These are phyloP conservation scores for Eutrema yunnanense DNA, from an alignment of 345 rosid genomes.

Conservation along the genomic window DNA sequence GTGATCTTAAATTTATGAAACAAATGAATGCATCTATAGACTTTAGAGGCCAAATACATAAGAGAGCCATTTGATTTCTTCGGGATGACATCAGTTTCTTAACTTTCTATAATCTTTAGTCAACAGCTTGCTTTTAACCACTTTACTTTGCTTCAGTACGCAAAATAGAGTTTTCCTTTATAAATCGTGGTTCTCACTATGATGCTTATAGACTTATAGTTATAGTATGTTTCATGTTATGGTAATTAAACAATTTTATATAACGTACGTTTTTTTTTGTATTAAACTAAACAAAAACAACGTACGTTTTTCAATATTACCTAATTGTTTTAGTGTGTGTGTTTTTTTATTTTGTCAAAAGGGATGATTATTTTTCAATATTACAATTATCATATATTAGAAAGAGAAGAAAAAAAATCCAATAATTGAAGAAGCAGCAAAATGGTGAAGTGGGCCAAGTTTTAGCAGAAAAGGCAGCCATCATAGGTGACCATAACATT, in stretches of 20 bases:
- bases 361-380: background rate
- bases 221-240: background rate
- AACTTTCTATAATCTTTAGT: background rate
- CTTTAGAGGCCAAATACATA: background rate
- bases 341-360: background rate
- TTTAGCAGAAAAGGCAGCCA: conserved; percentile 28
- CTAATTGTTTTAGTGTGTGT: background rate
- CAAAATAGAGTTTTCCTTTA: background rate
- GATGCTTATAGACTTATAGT: background rate
- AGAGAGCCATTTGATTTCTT: background rate
- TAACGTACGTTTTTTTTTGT: background rate
- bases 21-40: background rate
- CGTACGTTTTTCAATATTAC: background rate
- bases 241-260: background rate
- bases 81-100: background rate
- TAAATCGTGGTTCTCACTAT: background rate
- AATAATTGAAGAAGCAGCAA: conserved; percentile 12
- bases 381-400: background rate
- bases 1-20: background rate
- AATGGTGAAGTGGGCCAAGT: conserved; percentile 22
- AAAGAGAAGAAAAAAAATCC: background rate
- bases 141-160: background rate
- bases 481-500: conserved; percentile 24
- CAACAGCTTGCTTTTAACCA: background rate
- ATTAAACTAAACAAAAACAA: background rate